Conservation (phyloP, 441 rosid species). For the Brassica hybrid region DNA sequence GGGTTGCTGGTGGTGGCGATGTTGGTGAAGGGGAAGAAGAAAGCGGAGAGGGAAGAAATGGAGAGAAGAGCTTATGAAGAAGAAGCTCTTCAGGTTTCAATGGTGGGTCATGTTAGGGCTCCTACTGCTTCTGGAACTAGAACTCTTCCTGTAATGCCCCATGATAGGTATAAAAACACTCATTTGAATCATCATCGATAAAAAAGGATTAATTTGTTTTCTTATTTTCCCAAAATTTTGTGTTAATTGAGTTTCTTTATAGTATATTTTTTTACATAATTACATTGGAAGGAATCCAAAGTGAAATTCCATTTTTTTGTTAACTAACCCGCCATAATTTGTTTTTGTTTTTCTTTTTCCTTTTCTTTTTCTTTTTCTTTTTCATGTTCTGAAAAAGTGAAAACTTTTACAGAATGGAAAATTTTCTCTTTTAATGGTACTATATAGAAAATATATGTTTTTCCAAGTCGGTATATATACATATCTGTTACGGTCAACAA, state of each 20-base stretch:
- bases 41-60: constrained; percentile 81
- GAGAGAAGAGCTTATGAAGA: constrained; percentile 94
- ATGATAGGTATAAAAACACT: constrained; percentile 55
- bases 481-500: background rate
- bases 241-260: constrained; percentile 20
- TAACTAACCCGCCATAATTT: background rate
- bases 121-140: constrained; percentile 75
- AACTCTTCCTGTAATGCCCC: constrained; percentile 62
- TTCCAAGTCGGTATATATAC: background rate
- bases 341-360: background rate
- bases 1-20: constrained; percentile 82
- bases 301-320: background rate
- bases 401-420: constrained; percentile 14
- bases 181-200: constrained; percentile 28
- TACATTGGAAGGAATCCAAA: background rate
- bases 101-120: constrained; percentile 93
- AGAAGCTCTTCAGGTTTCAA: constrained; percentile 92
- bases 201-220: background rate
- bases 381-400: constrained; percentile 15
- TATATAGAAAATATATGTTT: background rate
- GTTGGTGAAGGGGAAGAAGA: constrained; percentile 87
- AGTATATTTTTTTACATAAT: background rate
- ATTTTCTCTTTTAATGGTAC: constrained; percentile 4
- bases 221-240: background rate
- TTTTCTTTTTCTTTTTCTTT: background rate